These are phyloP conservation scores for Pestalotiopsis sp. DNA, from an alignment of 2,329 filamentous ascomycete genomes.

Conservation along the genomic window DNA sequence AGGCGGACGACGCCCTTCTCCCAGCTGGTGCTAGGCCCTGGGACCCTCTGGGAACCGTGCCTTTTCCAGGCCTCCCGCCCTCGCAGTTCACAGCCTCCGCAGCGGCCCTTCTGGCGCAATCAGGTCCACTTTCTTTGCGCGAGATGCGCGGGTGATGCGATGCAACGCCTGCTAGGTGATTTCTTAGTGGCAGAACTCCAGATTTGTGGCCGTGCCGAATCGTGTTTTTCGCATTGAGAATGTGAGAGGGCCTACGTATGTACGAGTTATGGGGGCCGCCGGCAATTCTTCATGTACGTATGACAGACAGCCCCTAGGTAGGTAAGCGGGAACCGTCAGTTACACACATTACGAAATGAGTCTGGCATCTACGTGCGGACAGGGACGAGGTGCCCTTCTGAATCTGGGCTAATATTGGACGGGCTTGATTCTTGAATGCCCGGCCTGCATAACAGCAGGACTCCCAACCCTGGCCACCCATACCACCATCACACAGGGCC, in stretches of 20 bases:
- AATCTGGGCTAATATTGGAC: neutral
- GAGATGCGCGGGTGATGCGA: neutral
- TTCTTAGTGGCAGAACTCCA: neutral
- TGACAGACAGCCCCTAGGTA: neutral
- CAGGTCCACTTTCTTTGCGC: neutral
- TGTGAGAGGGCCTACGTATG: neutral
- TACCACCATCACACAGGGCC: neutral
- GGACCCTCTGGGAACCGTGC: neutral
- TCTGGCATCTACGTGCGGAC: neutral
- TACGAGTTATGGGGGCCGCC: neutral
- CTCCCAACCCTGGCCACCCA: neutral
- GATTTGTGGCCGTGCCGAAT: neutral
- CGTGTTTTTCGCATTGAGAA: neutral
- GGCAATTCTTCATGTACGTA: neutral
- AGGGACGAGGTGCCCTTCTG: neutral
- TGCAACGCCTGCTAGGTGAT: slow-evolving; percentile 1
- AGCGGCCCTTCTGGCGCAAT: neutral
- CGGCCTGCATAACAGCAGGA: neutral
- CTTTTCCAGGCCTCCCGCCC: neutral
- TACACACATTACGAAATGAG: neutral
- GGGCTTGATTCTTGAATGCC: neutral
- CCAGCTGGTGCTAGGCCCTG: neutral
- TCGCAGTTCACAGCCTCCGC: neutral
- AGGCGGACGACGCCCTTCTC: neutral
- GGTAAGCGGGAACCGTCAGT: neutral